Evolutionary conservation across 129 eudicot species (phyloP).

Genomic region (Saposhnikovia divaricata): DNA sequence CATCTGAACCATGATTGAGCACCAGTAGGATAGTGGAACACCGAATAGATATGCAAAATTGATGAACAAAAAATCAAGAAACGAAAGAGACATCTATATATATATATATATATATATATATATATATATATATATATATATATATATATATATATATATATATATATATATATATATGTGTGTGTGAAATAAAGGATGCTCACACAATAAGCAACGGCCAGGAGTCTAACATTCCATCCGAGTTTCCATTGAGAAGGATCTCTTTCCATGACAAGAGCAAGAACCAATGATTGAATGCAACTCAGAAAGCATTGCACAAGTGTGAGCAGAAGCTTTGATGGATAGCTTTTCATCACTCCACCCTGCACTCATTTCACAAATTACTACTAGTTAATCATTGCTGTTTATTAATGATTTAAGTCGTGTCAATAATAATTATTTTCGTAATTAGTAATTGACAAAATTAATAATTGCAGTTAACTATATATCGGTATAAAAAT

Average conservation of each 20-base stretch:
- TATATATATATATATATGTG: too few relatives aligned
- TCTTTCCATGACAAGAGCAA: constrained; percentile 54
- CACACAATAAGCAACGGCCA: constrained; percentile 65
- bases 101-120: too few relatives aligned
- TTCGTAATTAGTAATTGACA: background rate
- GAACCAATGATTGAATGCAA: constrained; percentile 43
- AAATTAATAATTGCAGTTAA: too few relatives aligned
- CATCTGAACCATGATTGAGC: background rate
- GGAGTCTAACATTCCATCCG: constrained; percentile 57
- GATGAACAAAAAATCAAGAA: background rate
- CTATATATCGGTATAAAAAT: too few relatives aligned
- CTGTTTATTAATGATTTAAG: too few relatives aligned
- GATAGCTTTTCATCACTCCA: constrained; percentile 44
- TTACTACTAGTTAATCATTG: background rate
- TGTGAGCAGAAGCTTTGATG: constrained; percentile 57
- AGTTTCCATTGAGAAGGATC: constrained; percentile 55
- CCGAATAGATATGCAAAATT: background rate
- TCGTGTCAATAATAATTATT: too few relatives aligned
- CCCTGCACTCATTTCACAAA: constrained; percentile 28
- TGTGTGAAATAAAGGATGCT: constrained; percentile 4
- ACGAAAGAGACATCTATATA: background rate
- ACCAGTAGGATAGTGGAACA: background rate
- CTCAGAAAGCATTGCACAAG: constrained; percentile 57
- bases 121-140: too few relatives aligned
- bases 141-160: too few relatives aligned